Base-by-base conservation (phyloP, 352 stramenopile genomes). In the Globisporangium takayamanum region DNA sequence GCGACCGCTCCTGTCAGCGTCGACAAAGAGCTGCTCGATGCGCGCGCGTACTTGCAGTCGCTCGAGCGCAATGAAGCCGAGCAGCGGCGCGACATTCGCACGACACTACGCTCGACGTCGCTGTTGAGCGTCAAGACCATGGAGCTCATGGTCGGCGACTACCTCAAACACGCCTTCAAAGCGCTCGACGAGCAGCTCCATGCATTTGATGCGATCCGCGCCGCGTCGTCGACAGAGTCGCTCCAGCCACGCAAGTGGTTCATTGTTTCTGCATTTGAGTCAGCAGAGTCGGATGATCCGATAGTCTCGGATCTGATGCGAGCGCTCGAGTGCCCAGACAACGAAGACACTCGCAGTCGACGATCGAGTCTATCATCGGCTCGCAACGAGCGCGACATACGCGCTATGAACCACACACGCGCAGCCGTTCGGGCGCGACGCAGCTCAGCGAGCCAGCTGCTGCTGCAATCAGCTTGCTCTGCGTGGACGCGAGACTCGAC, bases 131-230 rank as follows among this genome's bases (percentile, higher is more conserved):
- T 83, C 18, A 83, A 81, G 50, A 87, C 77, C 18, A 75, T 87
- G 73, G 73, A 87, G 36, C 46, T 84, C 2, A 78, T 87, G 73
- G 64, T 80, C 33, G 59, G 73, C 44, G 77, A 84, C 39, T 72
- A 76, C 47, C 22, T 74, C 25, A 87, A 87, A 62, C 72, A 76
- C 18, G 47, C 67, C 25, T 44, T 36, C 41, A 64, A 62, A 5
- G 72, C 72, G 0, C 59, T 80, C 11, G 47, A 53, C 2, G 36
- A 63, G n/a, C 45, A 36, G 10, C 47, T 55, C 33, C 26, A 49
- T 28, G 54, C 28, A 44, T 50, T 55, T 15, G 51, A 59, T n/a
- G 51, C 45, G 18, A 46, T 44, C 28, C 59, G 50, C 39, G 39
- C 33, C 45, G 49, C 51, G 2, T 3, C 22, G 18, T 30, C 42